Evolutionary conservation across 1,139 yeast genomes (phyloP).

Genomic region (Geotrichum reessii): DNA sequence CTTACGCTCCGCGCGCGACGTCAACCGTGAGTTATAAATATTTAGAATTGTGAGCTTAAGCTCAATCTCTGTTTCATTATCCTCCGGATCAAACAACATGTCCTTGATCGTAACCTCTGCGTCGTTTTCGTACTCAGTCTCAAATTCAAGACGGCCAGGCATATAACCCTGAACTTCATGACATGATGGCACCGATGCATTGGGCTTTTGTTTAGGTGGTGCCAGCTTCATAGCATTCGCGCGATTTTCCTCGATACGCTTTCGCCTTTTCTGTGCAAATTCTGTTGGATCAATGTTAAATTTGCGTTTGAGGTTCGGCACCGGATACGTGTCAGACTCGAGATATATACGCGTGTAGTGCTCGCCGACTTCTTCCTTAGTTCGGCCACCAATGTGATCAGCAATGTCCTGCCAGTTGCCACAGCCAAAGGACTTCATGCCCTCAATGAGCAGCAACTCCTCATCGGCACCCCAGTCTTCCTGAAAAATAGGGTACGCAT

Average conservation of each 20-base stretch:
- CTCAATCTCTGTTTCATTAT: slow-evolving; percentile 79
- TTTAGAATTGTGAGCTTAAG: slow-evolving; percentile 73
- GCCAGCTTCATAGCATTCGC: slow-evolving; percentile 51
- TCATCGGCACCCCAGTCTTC: slow-evolving; percentile 98
- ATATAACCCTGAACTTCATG: slow-evolving; percentile 96
- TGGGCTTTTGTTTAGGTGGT: slow-evolving; percentile 55
- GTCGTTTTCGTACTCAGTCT: slow-evolving; percentile 92
- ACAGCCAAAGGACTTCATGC: slow-evolving; percentile 70
- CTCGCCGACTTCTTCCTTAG: slow-evolving; percentile 82
- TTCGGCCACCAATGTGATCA: slow-evolving; percentile 92
- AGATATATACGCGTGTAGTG: slow-evolving; percentile 74
- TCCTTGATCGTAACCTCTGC: slow-evolving; percentile 93
- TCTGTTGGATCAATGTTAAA: slow-evolving; percentile 63
- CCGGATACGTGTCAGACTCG: slow-evolving; percentile 82
- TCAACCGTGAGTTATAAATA: slow-evolving; percentile 81
- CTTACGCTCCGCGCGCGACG: slow-evolving; percentile 89
- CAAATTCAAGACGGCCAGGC: slow-evolving; percentile 98
- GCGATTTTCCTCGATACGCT: slow-evolving; percentile 63
- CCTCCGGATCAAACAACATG: slow-evolving; percentile 92
- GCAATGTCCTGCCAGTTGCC: slow-evolving; percentile 98
- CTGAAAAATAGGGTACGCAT: slow-evolving; percentile 86
- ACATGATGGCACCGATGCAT: slow-evolving; percentile 90
- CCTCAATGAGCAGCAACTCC: slow-evolving; percentile 79
- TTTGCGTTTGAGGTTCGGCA: slow-evolving; percentile 61
- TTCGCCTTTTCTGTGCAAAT: slow-evolving; percentile 62